A percentile compares a stretch with the other conserved stretches of the same genome.
phyloP scores from a whole-genome alignment of 441 rosid genomes.

The Adansonia grandidieri region DNA sequence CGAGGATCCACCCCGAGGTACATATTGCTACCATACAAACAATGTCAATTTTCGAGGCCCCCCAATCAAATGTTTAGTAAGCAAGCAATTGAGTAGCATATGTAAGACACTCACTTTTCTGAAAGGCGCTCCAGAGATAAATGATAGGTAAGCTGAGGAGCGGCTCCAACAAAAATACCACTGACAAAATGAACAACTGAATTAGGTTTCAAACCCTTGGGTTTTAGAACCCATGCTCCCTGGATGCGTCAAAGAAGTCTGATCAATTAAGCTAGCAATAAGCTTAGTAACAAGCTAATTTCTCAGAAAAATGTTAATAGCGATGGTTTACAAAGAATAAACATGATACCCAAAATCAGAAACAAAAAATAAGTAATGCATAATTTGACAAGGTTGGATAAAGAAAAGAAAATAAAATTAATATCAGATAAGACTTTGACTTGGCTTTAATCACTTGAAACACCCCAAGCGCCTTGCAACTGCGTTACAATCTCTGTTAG shows the following conservation, averaged over 20 bases:
- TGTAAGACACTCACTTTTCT: slow-evolving; percentile 60
- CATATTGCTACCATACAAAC: too few relatives aligned
- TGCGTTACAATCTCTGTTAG: slow-evolving; percentile 74
- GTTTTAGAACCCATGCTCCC: slow-evolving; percentile 97
- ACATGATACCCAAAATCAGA: not conserved
- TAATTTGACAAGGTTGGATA: not conserved
- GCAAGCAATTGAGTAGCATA: not conserved
- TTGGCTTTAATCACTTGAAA: slow-evolving; percentile 70
- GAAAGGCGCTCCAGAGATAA: slow-evolving; percentile 91
- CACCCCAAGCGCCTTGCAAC: slow-evolving; percentile 64
- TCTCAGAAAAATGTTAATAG: not conserved
- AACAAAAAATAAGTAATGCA: not conserved
- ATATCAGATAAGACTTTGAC: slow-evolving; percentile 52
- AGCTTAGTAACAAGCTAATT: not conserved
- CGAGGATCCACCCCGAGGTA: too few relatives aligned
- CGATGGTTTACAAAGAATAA: not conserved
- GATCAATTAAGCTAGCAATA: not conserved
- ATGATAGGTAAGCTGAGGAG: slow-evolving; percentile 95
- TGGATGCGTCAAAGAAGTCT: slow-evolving; percentile 30
- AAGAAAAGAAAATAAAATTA: not conserved
- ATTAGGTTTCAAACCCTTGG: slow-evolving; percentile 61
- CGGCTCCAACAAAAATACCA: slow-evolving; percentile 97
- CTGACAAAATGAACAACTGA: slow-evolving; percentile 88
- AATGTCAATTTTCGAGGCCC: too few relatives aligned
- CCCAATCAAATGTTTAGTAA: too few relatives aligned